Percentiles rank a stretch among this genome's conserved stretches.
phyloP scores from a whole-genome alignment of 1,284 basidiomycete species.

The Pyrrhoderma lamaoense region DNA sequence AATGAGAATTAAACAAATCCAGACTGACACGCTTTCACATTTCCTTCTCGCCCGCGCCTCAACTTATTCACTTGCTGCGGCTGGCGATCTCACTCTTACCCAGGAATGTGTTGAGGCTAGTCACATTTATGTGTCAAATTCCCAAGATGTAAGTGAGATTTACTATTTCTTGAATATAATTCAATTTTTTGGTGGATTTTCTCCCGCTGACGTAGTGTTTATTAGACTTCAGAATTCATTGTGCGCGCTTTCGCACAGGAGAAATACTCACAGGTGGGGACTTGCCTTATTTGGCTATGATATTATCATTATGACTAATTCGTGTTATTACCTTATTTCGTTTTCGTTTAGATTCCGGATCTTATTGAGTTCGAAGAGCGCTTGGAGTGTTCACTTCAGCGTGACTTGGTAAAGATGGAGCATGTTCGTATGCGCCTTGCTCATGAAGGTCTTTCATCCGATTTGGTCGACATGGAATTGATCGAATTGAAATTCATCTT shows the following conservation, averaged over 20 bases:
- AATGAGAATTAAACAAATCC: conserved; percentile 74
- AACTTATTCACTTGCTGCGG: conserved; percentile 68
- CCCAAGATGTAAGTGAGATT: conserved; percentile 50
- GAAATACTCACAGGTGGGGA: conserved; percentile 67
- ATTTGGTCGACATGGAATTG: conserved; percentile 70
- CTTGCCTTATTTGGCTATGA: conserved; percentile 5
- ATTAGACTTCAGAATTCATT: conserved; percentile 71
- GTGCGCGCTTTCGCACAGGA: conserved; percentile 68
- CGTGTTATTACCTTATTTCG: neutral
- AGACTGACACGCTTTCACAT: conserved; percentile 80
- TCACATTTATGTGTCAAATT: conserved; percentile 71
- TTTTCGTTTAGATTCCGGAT: conserved; percentile 57
- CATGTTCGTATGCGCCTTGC: conserved; percentile 75
- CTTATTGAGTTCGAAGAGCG: conserved; percentile 73
- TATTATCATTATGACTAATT: neutral
- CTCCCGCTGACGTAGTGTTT: conserved; percentile 4
- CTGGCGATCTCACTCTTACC: conserved; percentile 61
- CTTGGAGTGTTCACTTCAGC: conserved; percentile 72
- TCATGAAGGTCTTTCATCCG: conserved; percentile 57
- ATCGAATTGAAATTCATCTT: conserved; percentile 80
- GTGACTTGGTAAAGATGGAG: conserved; percentile 72
- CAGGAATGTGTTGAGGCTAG: conserved; percentile 70
- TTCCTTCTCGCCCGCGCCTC: conserved; percentile 69
- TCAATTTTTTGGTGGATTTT: conserved; percentile 4
- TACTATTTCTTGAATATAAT: too few species aligned